Percentiles rank a stretch among this genome's conserved stretches.
Conservation (phyloP, 1,284 basidiomycete species). For the Neolentinus lepideus region DNA sequence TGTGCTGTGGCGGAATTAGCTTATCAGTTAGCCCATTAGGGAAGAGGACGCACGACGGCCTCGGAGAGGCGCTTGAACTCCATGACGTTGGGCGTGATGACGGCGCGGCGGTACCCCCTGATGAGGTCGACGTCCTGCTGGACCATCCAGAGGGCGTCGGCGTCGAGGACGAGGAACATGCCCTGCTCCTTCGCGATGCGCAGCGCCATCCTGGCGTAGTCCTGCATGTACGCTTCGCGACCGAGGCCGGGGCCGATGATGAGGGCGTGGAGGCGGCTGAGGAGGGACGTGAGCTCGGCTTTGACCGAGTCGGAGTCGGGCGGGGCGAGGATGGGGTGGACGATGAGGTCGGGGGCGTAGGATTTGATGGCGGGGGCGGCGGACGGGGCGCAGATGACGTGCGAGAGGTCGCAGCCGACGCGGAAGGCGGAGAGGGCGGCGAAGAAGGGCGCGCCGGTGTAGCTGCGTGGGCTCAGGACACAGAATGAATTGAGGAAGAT, state of each 20-base stretch:
- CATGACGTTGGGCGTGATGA: slow-evolving; percentile 91
- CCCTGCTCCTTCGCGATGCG: slow-evolving; percentile 36
- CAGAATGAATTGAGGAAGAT: neutral
- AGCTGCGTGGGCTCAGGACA: slow-evolving; percentile 35
- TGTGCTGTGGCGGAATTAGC: slow-evolving; percentile 27
- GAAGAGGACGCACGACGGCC: slow-evolving; percentile 45
- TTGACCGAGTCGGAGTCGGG: slow-evolving; percentile 40
- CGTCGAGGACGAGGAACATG: slow-evolving; percentile 91
- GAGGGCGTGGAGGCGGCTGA: slow-evolving; percentile 86
- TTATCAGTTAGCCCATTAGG: neutral
- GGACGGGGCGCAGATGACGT: slow-evolving; percentile 93
- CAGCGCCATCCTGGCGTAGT: slow-evolving; percentile 56
- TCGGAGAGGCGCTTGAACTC: slow-evolving; percentile 88
- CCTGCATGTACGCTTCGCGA: slow-evolving; percentile 86
- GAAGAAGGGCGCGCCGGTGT: slow-evolving; percentile 96
- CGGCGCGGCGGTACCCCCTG: slow-evolving; percentile 72
- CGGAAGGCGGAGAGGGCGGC: slow-evolving; percentile 83
- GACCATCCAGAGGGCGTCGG: slow-evolving; percentile 80
- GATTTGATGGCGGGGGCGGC: slow-evolving; percentile 92
- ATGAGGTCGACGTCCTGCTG: slow-evolving; percentile 73
- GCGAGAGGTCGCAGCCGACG: slow-evolving; percentile 89
- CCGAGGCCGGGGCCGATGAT: slow-evolving; percentile 93
- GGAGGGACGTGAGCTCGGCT: slow-evolving; percentile 59
- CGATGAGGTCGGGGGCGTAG: slow-evolving; percentile 93
- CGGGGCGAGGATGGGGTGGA: slow-evolving; percentile 82